Evolutionary conservation across 139 green algal species (phyloP), one percentile per base, ranked within the genome.

Genomic region (Chlorella sorokiniana): DNA sequence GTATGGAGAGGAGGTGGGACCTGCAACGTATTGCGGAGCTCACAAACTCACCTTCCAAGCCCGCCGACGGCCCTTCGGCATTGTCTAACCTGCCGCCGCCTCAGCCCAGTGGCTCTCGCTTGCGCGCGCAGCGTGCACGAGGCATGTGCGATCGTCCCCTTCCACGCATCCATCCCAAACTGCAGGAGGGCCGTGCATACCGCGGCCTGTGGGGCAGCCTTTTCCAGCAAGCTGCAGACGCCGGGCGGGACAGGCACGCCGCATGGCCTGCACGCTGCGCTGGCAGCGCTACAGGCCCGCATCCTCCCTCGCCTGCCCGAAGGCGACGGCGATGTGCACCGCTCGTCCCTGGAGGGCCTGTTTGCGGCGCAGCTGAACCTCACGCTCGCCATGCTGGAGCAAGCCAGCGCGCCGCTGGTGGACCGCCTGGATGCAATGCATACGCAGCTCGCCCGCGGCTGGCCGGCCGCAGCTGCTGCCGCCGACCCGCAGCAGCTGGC

Each of bases 121-220:
- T n/a, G n/a, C n/a, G n/a, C n/a, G n/a, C n/a, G n/a, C n/a, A n/a
- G n/a, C n/a, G n/a, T n/a, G n/a, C n/a, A n/a, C n/a, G n/a, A n/a
- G n/a, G n/a, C n/a, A n/a, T n/a, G n/a, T n/a, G n/a, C n/a, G n/a
- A n/a, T n/a, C n/a, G n/a, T n/a, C n/a, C n/a, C n/a, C n/a, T n/a
- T n/a, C 29, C 10, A 35, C 29, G 61, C 11, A 11, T 23, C 61
- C 10, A 35, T 8, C 61, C 16, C 14, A 68, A 20, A 68, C 23
- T 38, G 22, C 10, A 61, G 65, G 40, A 85, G 71, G 68, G 10
- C 6, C 61, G 48, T 14, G 62, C 33, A 16, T 85, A 81, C 41
- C 64, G 44, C 20, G 81, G 70, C 37, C 54, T 85, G 14, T 85
- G 81, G 81, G 59, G 81, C 71, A 64, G 52, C 1, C 40, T 86